Conservation (phyloP, 306 rosid species). For the Datisca glomerata region DNA sequence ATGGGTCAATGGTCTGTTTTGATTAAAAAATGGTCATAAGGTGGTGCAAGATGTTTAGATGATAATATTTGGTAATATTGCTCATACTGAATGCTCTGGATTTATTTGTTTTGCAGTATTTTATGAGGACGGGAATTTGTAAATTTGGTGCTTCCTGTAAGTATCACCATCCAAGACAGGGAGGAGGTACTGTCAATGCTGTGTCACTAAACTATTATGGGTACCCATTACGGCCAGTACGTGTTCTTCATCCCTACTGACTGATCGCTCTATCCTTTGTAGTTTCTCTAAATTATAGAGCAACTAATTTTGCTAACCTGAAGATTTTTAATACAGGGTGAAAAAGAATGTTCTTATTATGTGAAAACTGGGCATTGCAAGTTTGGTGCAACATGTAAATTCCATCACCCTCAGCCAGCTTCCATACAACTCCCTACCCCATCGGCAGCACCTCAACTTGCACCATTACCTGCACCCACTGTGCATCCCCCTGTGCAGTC, state of each 20-base stretch:
- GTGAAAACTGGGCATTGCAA: slow-evolving; percentile 87
- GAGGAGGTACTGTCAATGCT: slow-evolving; percentile 34
- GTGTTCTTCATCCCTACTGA: slow-evolving; percentile 10
- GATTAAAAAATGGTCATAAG: too few species aligned
- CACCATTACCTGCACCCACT: slow-evolving; percentile 34
- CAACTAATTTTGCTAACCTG: slow-evolving; percentile 5
- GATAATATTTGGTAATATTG: neutral
- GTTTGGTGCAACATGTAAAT: slow-evolving; percentile 83
- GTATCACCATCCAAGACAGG: slow-evolving; percentile 83
- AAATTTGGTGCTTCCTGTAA: slow-evolving; percentile 83
- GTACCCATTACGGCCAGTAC: slow-evolving; percentile 46
- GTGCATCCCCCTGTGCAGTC: slow-evolving; percentile 52
- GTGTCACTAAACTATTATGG: slow-evolving; percentile 57
- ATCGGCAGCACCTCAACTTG: slow-evolving; percentile 37
- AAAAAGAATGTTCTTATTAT: slow-evolving; percentile 57
- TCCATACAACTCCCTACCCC: slow-evolving; percentile 38
- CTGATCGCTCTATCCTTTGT: slow-evolving; percentile 1
- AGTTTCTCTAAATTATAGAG: slow-evolving; percentile 5
- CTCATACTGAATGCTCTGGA: slow-evolving; percentile 2
- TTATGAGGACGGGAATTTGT: slow-evolving; percentile 69
- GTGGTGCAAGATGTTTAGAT: too few species aligned
- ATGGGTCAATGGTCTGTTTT: neutral
- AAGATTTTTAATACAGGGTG: slow-evolving; percentile 7
- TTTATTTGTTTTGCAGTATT: slow-evolving; percentile 85
- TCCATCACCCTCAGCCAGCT: slow-evolving; percentile 72